Conservation (phyloP, 139 green algal genomes). For the Penium margaritaceum region DNA sequence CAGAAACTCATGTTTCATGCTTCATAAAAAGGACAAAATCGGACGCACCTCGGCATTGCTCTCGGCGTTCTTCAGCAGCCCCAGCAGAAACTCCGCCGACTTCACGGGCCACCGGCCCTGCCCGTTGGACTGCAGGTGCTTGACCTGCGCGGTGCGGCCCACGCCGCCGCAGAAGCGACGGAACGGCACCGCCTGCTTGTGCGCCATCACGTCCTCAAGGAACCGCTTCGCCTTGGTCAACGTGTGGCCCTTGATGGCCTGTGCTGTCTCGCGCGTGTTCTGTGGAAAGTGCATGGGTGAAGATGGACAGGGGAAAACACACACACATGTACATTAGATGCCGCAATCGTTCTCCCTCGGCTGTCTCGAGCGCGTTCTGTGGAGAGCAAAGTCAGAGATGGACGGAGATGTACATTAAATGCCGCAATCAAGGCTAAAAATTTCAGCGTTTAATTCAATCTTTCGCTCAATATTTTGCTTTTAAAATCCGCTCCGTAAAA, state of each 20-base stretch:
- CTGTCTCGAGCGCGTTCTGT: constrained; percentile 4
- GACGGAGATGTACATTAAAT: too few species aligned
- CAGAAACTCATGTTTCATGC: too few species aligned
- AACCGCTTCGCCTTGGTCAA: constrained; percentile 88
- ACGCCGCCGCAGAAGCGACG: constrained; percentile 84
- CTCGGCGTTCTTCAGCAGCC: constrained; percentile 96
- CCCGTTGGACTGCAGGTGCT: constrained; percentile 59
- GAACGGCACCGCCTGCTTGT: constrained; percentile 91
- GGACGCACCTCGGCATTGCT: constrained; percentile 83
- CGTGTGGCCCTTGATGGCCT: constrained; percentile 73
- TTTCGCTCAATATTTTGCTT: not conserved
- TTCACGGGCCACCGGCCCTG: constrained; percentile 96
- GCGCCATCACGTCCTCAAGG: constrained; percentile 85
- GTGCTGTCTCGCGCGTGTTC: constrained; percentile 87
- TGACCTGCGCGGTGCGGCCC: constrained; percentile 32
- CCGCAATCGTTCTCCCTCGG: not conserved
- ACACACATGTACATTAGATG: not conserved
- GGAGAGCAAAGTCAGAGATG: not conserved
- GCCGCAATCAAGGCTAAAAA: too few species aligned
- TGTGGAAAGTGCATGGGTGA: constrained; percentile 43
- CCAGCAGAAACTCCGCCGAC: constrained; percentile 83
- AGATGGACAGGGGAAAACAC: not conserved
- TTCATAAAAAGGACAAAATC: constrained; percentile 2
- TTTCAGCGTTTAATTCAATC: not conserved
- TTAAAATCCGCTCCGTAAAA: not conserved